Base-by-base conservation (phyloP, 2,329 filamentous ascomycete species). In the Trichoderma sp. region DNA sequence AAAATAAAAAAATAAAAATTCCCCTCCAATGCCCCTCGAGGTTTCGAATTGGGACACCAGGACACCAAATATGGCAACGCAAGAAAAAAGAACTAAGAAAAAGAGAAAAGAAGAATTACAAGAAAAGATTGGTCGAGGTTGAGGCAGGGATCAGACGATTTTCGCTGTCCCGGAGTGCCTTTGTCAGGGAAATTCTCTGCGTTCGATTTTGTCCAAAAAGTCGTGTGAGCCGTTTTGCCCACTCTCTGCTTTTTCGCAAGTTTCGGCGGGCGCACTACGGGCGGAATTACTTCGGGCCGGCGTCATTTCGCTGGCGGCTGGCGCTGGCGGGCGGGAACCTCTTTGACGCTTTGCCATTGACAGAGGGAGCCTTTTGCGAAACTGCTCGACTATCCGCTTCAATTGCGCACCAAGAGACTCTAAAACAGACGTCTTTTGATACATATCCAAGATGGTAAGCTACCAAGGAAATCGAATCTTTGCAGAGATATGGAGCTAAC, bases 371-470 rank as follows among this genome's bases (percentile, higher is more conserved):
- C 43, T 7, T 40, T 47, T 47, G 47, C 21, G 47, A 43, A 29
- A 56, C 10, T 57, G 52, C 52, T 40, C 16, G 43, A 47, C 40
- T 49, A 66, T 52, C 55, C 31, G 27, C 53, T 37, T 76, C 74
- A 75, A 76, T 78, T 79, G 76, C 73, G 76, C 74, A 71, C 68
- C 72, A 69, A 59, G 56, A 57, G 72, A 68, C 70, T 72, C 68
- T 53, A 11, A 57, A 71, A 68, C 73, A 75, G 72, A 74, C 77
- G 72, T 77, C 78, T 77, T 74, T 79, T 79, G 76, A 77, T 72
- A 77, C 73, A 73, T 70, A 74, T 79, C 81, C 82, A 88, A 85
- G 77, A 90, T 90, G 88, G 88, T 89, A 79, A 77, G 83, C 76
- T 21, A 2, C 1, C 24, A 5, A 1, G 77, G 89, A 89, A 87